These are phyloP conservation scores for Ophiostoma sp. DNA, from an alignment of 2,329 filamentous ascomycete genomes.

Conservation along the genomic window DNA sequence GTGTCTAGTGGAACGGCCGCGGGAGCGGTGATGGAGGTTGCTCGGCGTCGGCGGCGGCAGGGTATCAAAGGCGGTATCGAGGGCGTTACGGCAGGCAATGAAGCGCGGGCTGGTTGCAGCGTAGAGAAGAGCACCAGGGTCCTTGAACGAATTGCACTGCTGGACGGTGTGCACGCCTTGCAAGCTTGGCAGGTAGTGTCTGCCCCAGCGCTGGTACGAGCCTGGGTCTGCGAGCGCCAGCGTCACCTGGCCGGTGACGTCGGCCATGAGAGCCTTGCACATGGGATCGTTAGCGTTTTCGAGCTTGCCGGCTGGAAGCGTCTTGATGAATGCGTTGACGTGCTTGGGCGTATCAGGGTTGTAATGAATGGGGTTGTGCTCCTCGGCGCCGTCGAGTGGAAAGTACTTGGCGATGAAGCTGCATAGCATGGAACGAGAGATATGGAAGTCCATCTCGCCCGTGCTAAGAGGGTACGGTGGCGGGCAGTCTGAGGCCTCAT, in stretches of 20 bases:
- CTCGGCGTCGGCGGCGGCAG: slow-evolving; percentile 43
- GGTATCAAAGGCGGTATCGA: slow-evolving; percentile 47
- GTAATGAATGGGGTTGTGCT: slow-evolving; percentile 32
- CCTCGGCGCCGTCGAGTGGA: slow-evolving; percentile 36
- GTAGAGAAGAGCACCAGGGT: slow-evolving; percentile 52
- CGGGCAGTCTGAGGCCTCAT: not conserved
- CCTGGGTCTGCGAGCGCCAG: slow-evolving; percentile 39
- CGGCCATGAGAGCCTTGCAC: slow-evolving; percentile 45
- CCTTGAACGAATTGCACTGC: slow-evolving; percentile 58
- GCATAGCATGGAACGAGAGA: slow-evolving; percentile 47
- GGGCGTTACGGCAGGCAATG: slow-evolving; percentile 41
- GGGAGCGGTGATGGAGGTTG: slow-evolving; percentile 10
- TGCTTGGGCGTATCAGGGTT: slow-evolving; percentile 19
- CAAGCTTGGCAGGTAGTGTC: slow-evolving; percentile 53
- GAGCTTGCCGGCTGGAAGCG: slow-evolving; percentile 15
- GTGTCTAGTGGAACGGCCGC: not conserved
- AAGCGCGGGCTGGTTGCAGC: slow-evolving; percentile 49
- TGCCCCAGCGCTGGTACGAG: slow-evolving; percentile 49
- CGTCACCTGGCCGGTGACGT: slow-evolving; percentile 49
- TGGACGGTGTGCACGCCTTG: slow-evolving; percentile 52
- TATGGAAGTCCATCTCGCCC: slow-evolving; percentile 45
- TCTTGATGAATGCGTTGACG: slow-evolving; percentile 12
- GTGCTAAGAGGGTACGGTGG: slow-evolving; percentile 28
- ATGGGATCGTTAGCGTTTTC: slow-evolving; percentile 31
- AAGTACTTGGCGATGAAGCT: slow-evolving; percentile 44